phyloP scores from a whole-genome alignment of 1,284 basidiomycete genomes.

The Marasmius oreades region DNA sequence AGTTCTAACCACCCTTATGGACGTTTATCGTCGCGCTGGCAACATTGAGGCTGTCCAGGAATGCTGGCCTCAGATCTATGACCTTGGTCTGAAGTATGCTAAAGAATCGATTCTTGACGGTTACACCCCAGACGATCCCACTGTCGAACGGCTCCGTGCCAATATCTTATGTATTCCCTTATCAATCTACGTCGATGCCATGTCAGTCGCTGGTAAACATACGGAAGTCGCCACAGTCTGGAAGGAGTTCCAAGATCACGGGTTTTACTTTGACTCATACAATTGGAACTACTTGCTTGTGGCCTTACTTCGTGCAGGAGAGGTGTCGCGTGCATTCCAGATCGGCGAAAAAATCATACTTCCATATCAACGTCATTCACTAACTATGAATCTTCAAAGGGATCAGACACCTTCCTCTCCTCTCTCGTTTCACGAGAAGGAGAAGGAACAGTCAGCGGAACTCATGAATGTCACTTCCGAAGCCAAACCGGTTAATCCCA shows the following conservation, averaged over 20 bases:
- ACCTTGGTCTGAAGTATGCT: slow-evolving; percentile 44
- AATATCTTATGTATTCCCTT: slow-evolving; percentile 76
- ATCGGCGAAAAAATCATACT: slow-evolving; percentile 80
- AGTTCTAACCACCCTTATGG: slow-evolving; percentile 67
- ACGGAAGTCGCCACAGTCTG: slow-evolving; percentile 66
- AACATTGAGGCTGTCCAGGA: slow-evolving; percentile 56
- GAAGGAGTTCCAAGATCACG: slow-evolving; percentile 59
- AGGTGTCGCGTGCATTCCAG: slow-evolving; percentile 80
- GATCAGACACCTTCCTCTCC: slow-evolving; percentile 40
- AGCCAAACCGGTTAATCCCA: slow-evolving; percentile 11
- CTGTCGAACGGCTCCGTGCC: slow-evolving; percentile 31
- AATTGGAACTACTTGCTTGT: slow-evolving; percentile 91
- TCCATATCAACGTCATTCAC: slow-evolving; percentile 46
- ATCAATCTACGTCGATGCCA: slow-evolving; percentile 79
- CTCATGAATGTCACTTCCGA: slow-evolving; percentile 11
- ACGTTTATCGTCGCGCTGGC: slow-evolving; percentile 65
- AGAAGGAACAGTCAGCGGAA: slow-evolving; percentile 24
- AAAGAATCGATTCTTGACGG: slow-evolving; percentile 33
- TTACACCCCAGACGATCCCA: slow-evolving; percentile 12
- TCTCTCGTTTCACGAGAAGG: slow-evolving; percentile 30
- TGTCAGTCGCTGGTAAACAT: slow-evolving; percentile 67
- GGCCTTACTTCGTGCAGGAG: slow-evolving; percentile 76
- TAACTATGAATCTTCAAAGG: slow-evolving; percentile 26
- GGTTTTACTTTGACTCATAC: slow-evolving; percentile 83
- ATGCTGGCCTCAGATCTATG: slow-evolving; percentile 72